These are phyloP conservation scores for Neoarthrinium moseri DNA, from an alignment of 2,329 filamentous ascomycete genomes.

Conservation along the genomic window DNA sequence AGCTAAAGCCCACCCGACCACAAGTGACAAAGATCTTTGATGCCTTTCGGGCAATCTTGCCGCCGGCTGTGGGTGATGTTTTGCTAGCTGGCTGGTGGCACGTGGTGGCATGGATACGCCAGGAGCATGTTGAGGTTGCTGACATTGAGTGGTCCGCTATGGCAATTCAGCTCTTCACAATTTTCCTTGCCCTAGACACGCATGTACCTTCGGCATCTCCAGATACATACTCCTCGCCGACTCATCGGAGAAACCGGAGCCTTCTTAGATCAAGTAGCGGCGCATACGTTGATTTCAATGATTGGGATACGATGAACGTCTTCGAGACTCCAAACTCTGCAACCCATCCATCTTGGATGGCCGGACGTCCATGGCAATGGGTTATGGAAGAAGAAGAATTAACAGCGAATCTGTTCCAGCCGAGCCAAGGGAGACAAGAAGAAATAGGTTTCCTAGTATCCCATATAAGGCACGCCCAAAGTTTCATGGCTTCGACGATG, in stretches of 20 bases:
- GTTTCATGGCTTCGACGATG: slow-evolving; percentile 62
- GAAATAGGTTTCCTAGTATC: slow-evolving; percentile 41
- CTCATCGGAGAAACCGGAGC: slow-evolving; percentile 19
- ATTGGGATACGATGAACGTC: slow-evolving; percentile 48
- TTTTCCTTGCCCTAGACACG: slow-evolving; percentile 59
- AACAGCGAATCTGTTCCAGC: slow-evolving; percentile 23
- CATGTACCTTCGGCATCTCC: slow-evolving; percentile 22
- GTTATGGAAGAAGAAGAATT: slow-evolving; percentile 56
- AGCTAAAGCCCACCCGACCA: slow-evolving; percentile 63
- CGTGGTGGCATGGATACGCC: slow-evolving; percentile 65
- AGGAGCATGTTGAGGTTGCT: slow-evolving; percentile 41
- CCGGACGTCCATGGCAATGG: slow-evolving; percentile 70
- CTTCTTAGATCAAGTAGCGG: slow-evolving; percentile 30
- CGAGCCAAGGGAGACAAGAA: slow-evolving; percentile 17
- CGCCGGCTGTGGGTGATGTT: slow-evolving; percentile 56
- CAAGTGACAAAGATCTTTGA: slow-evolving; percentile 61
- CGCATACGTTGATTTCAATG: slow-evolving; percentile 24
- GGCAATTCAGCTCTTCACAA: slow-evolving; percentile 60
- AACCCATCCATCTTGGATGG: slow-evolving; percentile 56
- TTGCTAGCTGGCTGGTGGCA: slow-evolving; percentile 73
- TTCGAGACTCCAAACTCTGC: slow-evolving; percentile 47
- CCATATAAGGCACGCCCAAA: slow-evolving; percentile 59
- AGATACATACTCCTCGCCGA: too few relatives aligned
- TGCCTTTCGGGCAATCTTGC: slow-evolving; percentile 63
- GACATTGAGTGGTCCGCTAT: slow-evolving; percentile 70